phyloP scores from a whole-genome alignment of 169 alveolate species.

The Babesia divergens region DNA sequence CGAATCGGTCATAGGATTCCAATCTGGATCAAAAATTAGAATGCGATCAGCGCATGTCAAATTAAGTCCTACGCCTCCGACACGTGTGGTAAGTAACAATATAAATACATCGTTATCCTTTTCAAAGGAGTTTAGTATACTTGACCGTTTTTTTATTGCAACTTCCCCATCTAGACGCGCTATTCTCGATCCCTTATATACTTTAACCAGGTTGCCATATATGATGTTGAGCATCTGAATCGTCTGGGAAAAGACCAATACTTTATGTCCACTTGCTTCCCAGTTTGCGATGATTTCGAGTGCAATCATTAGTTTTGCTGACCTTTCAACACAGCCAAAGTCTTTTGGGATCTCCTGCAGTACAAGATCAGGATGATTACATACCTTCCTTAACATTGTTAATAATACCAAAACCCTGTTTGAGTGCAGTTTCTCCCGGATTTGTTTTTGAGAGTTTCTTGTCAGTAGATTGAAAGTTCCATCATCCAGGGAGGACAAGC shows the following conservation, averaged over 20 bases:
- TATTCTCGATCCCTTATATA: slow-evolving; percentile 69
- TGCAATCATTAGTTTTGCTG: slow-evolving; percentile 87
- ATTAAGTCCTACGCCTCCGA: slow-evolving; percentile 97
- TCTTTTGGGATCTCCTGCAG: slow-evolving; percentile 62
- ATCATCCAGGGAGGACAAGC: not conserved
- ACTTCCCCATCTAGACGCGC: slow-evolving; percentile 95
- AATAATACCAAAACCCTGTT: slow-evolving; percentile 88
- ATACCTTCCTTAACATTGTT: slow-evolving; percentile 95
- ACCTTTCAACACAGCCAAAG: slow-evolving; percentile 78
- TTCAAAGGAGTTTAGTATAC: slow-evolving; percentile 81
- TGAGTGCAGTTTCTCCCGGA: slow-evolving; percentile 56
- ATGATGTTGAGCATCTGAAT: slow-evolving; percentile 90
- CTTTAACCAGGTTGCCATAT: slow-evolving; percentile 70
- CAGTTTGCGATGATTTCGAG: slow-evolving; percentile 79
- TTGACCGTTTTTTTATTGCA: slow-evolving; percentile 89
- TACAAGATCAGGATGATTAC: slow-evolving; percentile 94
- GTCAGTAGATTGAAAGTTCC: no score
- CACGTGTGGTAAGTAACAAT: slow-evolving; percentile 91
- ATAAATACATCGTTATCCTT: slow-evolving; percentile 83
- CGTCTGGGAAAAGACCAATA: slow-evolving; percentile 89
- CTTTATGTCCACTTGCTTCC: slow-evolving; percentile 78
- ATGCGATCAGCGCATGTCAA: slow-evolving; percentile 94
- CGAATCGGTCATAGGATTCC: slow-evolving; percentile 96
- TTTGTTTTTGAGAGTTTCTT: not conserved
- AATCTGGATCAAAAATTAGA: slow-evolving; percentile 94